Evolutionary conservation across 73 alveolate species (phyloP).

Genomic region (Paramecium pentaurelia): DNA sequence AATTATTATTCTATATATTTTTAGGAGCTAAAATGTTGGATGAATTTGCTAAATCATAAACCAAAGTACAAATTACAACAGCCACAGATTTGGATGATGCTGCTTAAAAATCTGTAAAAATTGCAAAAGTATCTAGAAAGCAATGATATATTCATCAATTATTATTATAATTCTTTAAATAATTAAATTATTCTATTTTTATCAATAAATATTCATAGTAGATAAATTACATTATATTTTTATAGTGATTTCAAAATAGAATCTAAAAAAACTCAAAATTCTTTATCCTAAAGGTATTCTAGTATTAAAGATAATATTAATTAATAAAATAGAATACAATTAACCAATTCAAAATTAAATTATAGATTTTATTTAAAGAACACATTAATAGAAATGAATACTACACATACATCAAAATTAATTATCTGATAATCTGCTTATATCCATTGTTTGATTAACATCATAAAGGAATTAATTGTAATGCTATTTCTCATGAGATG

Average conservation of each 20-base stretch:
- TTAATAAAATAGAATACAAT: neutral
- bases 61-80: slow-evolving; percentile 21
- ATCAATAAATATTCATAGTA: neutral
- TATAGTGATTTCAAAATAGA: too few relatives aligned
- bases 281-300: too few relatives aligned
- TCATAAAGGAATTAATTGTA: neutral
- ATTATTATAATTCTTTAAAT: neutral
- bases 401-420: neutral
- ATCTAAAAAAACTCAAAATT: too few relatives aligned
- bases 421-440: neutral
- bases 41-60: slow-evolving; percentile 13
- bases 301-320: neutral
- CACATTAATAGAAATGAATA: neutral
- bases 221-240: neutral
- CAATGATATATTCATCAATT: neutral
- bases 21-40: slow-evolving; percentile 10
- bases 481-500: neutral
- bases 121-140: neutral
- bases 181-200: too few relatives aligned
- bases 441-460: neutral
- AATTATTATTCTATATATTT: neutral
- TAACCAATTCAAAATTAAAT: neutral
- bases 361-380: neutral
- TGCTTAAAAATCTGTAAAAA: slow-evolving; percentile 27
- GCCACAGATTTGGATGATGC: slow-evolving; percentile 46